A percentile compares a stretch with the other conserved stretches of the same genome.
phyloP scores from a whole-genome alignment of 768 basidiomycete genomes.

The Sporobolomyces phaffii region DNA sequence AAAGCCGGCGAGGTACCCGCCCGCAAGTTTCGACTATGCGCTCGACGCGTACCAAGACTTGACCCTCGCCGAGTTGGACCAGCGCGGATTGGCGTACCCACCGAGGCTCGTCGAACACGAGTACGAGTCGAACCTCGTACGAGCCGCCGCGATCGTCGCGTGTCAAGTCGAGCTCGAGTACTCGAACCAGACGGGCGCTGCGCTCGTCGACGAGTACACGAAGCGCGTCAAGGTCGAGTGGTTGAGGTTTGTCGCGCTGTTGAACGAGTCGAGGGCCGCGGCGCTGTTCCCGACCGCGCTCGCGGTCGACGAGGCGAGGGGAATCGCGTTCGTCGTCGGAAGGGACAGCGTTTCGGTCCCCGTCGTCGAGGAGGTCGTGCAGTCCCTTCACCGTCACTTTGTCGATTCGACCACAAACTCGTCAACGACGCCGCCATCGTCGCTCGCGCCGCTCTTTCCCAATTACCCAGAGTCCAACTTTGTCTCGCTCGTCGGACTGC shows the following conservation, averaged over 20 bases:
- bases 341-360: slow-evolving; percentile 30
- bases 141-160: slow-evolving; percentile 77
- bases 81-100: slow-evolving; percentile 45
- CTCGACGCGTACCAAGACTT: slow-evolving; percentile 73
- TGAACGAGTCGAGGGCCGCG: slow-evolving; percentile 22
- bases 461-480: slow-evolving; percentile 20
- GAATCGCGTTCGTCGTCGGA: slow-evolving; percentile 22
- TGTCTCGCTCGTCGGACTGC: slow-evolving; percentile 5
- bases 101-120: slow-evolving; percentile 54
- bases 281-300: slow-evolving; percentile 33
- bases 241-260: slow-evolving; percentile 81
- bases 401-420: too few relatives aligned
- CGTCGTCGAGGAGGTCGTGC: slow-evolving; percentile 19
- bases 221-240: slow-evolving; percentile 82
- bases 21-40: slow-evolving; percentile 70
- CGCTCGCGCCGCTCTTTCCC: not conserved
- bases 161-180: slow-evolving; percentile 69
- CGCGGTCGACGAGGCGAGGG: slow-evolving; percentile 14
- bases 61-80: slow-evolving; percentile 58
- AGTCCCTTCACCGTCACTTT: not conserved
- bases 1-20: slow-evolving; percentile 81
- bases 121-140: slow-evolving; percentile 64
- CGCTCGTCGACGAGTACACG: slow-evolving; percentile 72
- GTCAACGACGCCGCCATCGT: not conserved
- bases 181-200: slow-evolving; percentile 71